phyloP scores from a whole-genome alignment of 176 grass and related monocot genomes.

The Puya raimondii region DNA sequence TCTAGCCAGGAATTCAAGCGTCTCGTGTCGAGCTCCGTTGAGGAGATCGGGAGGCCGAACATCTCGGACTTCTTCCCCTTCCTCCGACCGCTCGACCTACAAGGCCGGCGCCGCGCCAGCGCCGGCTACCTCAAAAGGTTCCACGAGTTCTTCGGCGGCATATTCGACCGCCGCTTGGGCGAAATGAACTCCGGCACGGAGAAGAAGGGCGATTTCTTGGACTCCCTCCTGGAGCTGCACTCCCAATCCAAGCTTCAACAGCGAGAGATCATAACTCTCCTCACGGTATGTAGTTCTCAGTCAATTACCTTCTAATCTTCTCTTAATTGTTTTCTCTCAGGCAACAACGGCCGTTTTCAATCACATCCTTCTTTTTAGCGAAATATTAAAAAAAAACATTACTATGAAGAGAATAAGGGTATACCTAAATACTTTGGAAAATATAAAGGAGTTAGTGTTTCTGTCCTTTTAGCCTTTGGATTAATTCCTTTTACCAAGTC shows the following conservation, averaged over 20 bases:
- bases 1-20: constrained; percentile 10
- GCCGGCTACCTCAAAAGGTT: background rate
- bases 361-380: no score
- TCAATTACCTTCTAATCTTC: no score
- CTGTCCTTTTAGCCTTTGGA: no score
- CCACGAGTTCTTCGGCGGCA: constrained; percentile 7
- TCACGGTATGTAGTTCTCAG: constrained; percentile 6
- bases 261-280: background rate
- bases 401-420: no score
- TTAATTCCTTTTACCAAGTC: no score
- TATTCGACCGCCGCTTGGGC: constrained; percentile 8
- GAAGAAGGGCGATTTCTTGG: constrained; percentile 28
- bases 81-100: constrained; percentile 24
- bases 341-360: no score
- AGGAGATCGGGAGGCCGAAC: constrained; percentile 8
- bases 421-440: no score
- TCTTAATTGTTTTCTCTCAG: no score
- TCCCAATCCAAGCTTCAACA: constrained; percentile 15
- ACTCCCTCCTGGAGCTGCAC: constrained; percentile 20
- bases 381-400: no score
- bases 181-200: no score
- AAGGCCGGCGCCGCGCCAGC: constrained; percentile 10
- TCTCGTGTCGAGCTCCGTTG: constrained; percentile 4
- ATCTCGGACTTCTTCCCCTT: constrained; percentile 35
- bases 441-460: no score